phyloP scores from a whole-genome alignment of 495 filamentous ascomycete species.

The Chaetomidium leptoderma region DNA sequence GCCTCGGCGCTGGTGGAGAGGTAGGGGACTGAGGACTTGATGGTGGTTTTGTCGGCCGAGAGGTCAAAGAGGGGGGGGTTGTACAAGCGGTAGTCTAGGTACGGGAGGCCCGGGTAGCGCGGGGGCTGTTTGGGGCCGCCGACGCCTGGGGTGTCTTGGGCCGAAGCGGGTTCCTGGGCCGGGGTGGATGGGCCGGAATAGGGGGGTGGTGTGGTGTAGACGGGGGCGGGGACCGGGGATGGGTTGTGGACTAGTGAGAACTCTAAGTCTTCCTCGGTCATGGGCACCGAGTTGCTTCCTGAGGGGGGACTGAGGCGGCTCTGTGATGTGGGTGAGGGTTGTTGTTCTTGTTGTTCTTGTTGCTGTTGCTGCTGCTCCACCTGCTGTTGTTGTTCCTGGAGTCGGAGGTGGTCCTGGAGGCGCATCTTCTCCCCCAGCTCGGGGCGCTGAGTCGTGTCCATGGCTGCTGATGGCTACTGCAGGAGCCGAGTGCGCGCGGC shows the following conservation, averaged over 20 bases:
- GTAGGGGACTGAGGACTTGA: slow-evolving; percentile 40
- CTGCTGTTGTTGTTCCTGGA: not conserved
- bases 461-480: slow-evolving; percentile 2
- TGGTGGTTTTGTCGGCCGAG: slow-evolving; percentile 43
- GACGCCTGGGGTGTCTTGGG: slow-evolving; percentile 25
- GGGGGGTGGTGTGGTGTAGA: slow-evolving; percentile 34
- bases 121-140: slow-evolving; percentile 19
- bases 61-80: slow-evolving; percentile 44
- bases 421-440: slow-evolving; percentile 7
- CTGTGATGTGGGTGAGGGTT: no score
- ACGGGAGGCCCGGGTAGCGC: slow-evolving; percentile 44
- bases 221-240: not conserved
- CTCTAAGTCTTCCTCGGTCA: slow-evolving; percentile 22
- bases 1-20: slow-evolving; percentile 40
- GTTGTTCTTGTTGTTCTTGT: no score
- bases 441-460: not conserved
- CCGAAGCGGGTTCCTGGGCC: slow-evolving; percentile 22
- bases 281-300: slow-evolving; percentile 25
- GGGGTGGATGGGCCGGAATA: slow-evolving; percentile 43
- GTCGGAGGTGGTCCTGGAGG: slow-evolving; percentile 3
- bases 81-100: slow-evolving; percentile 50
- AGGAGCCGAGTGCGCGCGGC: not conserved
- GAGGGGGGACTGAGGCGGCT: slow-evolving; percentile 10
- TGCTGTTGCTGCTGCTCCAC: not conserved
- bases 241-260: slow-evolving; percentile 8